Evolutionary conservation across 164 flowering plant species (phyloP).

Genomic region (Hamamelis virginiana): DNA sequence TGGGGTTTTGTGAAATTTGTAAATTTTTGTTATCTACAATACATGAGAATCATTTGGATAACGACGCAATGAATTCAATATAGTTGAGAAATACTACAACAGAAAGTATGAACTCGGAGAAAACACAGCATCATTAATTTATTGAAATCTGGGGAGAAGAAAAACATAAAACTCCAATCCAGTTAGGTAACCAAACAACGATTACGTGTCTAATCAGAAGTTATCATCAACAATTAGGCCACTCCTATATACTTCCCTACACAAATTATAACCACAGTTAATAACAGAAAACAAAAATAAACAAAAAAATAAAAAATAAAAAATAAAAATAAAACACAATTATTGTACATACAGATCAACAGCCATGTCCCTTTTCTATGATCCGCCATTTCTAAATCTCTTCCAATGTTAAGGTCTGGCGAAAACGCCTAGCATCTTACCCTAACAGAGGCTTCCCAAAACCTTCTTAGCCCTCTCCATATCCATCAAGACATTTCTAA

Average conservation of each 20-base stretch:
- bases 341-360: slow-evolving; percentile 37
- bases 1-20: too few relatives aligned
- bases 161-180: slow-evolving; percentile 18
- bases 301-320: too few relatives aligned
- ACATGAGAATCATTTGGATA: not conserved
- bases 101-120: not conserved
- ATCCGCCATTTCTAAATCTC: not conserved
- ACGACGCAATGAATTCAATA: not conserved
- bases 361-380: not conserved
- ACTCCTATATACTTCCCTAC: slow-evolving; percentile 14
- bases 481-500: slow-evolving; percentile 34
- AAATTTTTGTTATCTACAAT: too few relatives aligned
- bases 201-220: slow-evolving; percentile 25
- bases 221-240: slow-evolving; percentile 21
- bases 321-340: slow-evolving; percentile 17
- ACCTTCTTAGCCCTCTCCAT: slow-evolving; percentile 83
- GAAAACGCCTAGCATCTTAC: slow-evolving; percentile 83
- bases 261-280: slow-evolving; percentile 15
- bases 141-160: slow-evolving; percentile 14
- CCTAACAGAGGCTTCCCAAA: slow-evolving; percentile 52
- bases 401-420: slow-evolving; percentile 40
- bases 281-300: slow-evolving; percentile 16
- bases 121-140: slow-evolving; percentile 17
- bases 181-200: slow-evolving; percentile 36
- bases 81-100: not conserved